Percentiles rank a stretch among this genome's conserved stretches.
phyloP scores from a whole-genome alignment of 2,329 filamentous ascomycete species.

The Phaeosphaeriaceae sp. region DNA sequence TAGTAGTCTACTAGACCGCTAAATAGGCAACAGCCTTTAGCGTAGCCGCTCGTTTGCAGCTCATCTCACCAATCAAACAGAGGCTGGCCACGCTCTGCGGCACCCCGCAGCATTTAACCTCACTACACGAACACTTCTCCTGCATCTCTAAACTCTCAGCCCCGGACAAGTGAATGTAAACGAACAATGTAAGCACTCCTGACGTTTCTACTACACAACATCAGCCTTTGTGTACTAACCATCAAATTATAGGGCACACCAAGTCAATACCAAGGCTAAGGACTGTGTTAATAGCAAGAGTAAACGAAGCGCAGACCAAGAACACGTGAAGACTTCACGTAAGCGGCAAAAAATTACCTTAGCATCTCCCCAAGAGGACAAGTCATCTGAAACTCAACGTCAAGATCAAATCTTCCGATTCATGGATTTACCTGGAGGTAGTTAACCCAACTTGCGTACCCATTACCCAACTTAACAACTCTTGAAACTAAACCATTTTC shows the following conservation, averaged over 20 bases:
- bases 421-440: slow-evolving; percentile 31
- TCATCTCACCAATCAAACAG: not conserved
- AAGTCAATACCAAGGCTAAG: slow-evolving; percentile 1
- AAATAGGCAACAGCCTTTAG: slow-evolving; percentile 6
- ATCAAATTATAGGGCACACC: slow-evolving; percentile 5
- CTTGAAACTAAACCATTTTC: slow-evolving; percentile 8
- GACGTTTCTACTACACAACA: not conserved
- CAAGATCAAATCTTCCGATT: slow-evolving; percentile 20
- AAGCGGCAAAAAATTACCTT: slow-evolving; percentile 14
- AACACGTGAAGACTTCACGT: not conserved
- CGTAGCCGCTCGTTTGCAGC: slow-evolving; percentile 7
- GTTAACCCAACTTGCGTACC: not conserved
- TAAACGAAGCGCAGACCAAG: slow-evolving; percentile 5
- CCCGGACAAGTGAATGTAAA: not conserved
- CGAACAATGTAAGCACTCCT: slow-evolving; percentile 7
- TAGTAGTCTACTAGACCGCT: too few relatives aligned
- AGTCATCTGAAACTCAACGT: not conserved
- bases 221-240: slow-evolving; percentile 3
- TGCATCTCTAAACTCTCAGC: slow-evolving; percentile 7
- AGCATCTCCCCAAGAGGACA: not conserved
- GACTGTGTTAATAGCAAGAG: slow-evolving; percentile 5
- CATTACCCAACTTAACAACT: too few relatives aligned
- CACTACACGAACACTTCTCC: slow-evolving; percentile 10
- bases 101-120: slow-evolving; percentile 10
- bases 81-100: not conserved